These are phyloP conservation scores for Trypanosoma lewisi DNA, from an alignment of 208 protist genomes.

Conservation along the genomic window DNA sequence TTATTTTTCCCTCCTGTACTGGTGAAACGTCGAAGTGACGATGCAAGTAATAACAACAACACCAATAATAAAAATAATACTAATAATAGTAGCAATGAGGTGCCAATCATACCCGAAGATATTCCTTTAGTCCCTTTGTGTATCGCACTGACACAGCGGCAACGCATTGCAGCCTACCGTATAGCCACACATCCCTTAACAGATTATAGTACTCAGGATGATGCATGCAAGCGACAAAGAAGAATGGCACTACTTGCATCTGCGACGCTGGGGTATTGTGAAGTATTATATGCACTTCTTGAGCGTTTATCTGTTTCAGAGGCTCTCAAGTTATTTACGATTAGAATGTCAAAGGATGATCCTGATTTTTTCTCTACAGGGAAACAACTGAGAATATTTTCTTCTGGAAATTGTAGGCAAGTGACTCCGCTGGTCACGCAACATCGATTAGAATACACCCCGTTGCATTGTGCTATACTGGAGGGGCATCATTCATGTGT, in stretches of 20 bases:
- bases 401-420: background rate
- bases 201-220: conserved; percentile 34
- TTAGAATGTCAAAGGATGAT: conserved; percentile 13
- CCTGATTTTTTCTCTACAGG: background rate
- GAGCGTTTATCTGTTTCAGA: conserved; percentile 68
- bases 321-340: conserved; percentile 52
- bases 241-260: conserved; percentile 55
- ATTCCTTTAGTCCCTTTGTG: conserved; percentile 58
- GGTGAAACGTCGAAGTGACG: conserved; percentile 52
- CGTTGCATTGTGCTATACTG: conserved; percentile 64
- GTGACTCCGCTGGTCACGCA: conserved; percentile 12
- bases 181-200: conserved; percentile 65
- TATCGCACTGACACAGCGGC: conserved; percentile 48
- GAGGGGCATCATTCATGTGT: conserved; percentile 42
- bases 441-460: conserved; percentile 54
- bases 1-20: conserved; percentile 57
- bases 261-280: conserved; percentile 64
- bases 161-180: conserved; percentile 53
- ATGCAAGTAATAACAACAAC: conserved; percentile 23
- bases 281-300: conserved; percentile 66
- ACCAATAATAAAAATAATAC: too few relatives aligned
- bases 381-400: conserved; percentile 12
- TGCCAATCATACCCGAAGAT: conserved; percentile 54
- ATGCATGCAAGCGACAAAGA: conserved; percentile 34
- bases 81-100: conserved; percentile 17